Conservation (phyloP, 78 protist genomes). For the Chrysochromulina parva region DNA sequence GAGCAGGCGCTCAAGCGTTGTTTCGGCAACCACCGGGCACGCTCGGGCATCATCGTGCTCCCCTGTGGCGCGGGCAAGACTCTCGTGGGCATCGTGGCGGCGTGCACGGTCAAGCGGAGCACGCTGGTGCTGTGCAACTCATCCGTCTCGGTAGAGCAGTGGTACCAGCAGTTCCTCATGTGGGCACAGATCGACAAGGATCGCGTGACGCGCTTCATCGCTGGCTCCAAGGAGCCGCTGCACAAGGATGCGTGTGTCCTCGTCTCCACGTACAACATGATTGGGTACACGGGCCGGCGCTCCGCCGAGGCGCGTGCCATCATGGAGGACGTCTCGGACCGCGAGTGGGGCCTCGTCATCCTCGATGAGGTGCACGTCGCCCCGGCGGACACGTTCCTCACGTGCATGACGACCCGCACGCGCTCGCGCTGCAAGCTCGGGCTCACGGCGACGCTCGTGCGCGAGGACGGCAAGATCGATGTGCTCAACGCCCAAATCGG, state of each 20-base stretch:
- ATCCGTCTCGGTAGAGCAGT: slow-evolving; percentile 91
- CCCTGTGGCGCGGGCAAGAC: slow-evolving; percentile 99
- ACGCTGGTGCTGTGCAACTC: slow-evolving; percentile 86
- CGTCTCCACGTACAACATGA: slow-evolving; percentile 96
- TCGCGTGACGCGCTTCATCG: slow-evolving; percentile 74
- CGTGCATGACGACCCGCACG: not conserved
- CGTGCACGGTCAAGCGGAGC: slow-evolving; percentile 79
- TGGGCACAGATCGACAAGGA: slow-evolving; percentile 76
- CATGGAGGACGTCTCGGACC: slow-evolving; percentile 36
- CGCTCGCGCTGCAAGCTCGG: slow-evolving; percentile 96
- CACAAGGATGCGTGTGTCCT: slow-evolving; percentile 48
- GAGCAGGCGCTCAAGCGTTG: slow-evolving; percentile 85
- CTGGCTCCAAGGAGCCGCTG: slow-evolving; percentile 60
- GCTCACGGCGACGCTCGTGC: slow-evolving; percentile 86
- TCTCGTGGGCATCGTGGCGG: slow-evolving; percentile 94
- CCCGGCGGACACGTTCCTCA: slow-evolving; percentile 75
- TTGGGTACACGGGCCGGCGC: slow-evolving; percentile 75
- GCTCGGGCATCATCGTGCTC: slow-evolving; percentile 95
- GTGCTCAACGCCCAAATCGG: slow-evolving; percentile 96
- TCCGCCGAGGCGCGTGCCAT: slow-evolving; percentile 70
- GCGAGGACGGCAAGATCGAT: slow-evolving; percentile 96
- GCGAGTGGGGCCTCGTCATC: slow-evolving; percentile 96
- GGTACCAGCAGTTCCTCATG: slow-evolving; percentile 82
- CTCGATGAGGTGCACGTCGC: slow-evolving; percentile 95
- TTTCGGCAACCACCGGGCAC: slow-evolving; percentile 93